Conservation (phyloP, 805 yeast genomes). For the Yarrowia sp. region DNA sequence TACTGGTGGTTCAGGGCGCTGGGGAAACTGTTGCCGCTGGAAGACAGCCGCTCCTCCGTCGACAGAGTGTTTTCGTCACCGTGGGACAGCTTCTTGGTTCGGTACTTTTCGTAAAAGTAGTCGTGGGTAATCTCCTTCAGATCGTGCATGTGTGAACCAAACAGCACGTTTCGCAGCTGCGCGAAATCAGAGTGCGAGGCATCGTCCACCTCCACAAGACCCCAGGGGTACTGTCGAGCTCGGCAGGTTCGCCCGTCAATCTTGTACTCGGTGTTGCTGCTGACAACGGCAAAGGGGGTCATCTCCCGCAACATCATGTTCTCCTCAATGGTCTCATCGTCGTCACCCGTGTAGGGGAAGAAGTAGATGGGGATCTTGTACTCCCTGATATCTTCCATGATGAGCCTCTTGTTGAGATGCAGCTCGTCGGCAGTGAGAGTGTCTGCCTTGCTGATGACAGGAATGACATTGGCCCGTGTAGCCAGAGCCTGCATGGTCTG, state of each 20-base stretch:
- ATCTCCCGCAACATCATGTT: slow-evolving; percentile 54
- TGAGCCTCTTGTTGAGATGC: slow-evolving; percentile 72
- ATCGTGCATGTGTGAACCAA: slow-evolving; percentile 71
- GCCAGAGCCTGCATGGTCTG: slow-evolving; percentile 79
- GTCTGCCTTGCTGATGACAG: slow-evolving; percentile 86
- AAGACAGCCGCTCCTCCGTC: slow-evolving; percentile 39
- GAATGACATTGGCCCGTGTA: slow-evolving; percentile 81
- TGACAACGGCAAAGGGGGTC: slow-evolving; percentile 69
- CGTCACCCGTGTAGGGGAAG: slow-evolving; percentile 60
- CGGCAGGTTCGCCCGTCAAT: slow-evolving; percentile 53
- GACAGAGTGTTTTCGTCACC: slow-evolving; percentile 38
- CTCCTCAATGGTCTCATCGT: slow-evolving; percentile 51
- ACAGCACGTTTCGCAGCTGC: slow-evolving; percentile 68
- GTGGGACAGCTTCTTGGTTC: slow-evolving; percentile 73
- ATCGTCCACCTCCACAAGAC: slow-evolving; percentile 58
- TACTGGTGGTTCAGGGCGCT: slow-evolving; percentile 35
- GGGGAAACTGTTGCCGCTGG: slow-evolving; percentile 41
- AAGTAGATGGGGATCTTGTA: slow-evolving; percentile 75
- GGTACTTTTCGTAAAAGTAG: slow-evolving; percentile 56
- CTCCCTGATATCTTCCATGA: slow-evolving; percentile 75
- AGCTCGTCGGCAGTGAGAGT: slow-evolving; percentile 82
- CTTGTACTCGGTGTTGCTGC: slow-evolving; percentile 55
- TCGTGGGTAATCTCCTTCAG: slow-evolving; percentile 79
- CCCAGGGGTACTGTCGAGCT: slow-evolving; percentile 72
- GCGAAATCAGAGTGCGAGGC: slow-evolving; percentile 51